Evolutionary conservation across 2,329 filamentous ascomycete genomes (phyloP).

Genomic region (Phoma sp.): DNA sequence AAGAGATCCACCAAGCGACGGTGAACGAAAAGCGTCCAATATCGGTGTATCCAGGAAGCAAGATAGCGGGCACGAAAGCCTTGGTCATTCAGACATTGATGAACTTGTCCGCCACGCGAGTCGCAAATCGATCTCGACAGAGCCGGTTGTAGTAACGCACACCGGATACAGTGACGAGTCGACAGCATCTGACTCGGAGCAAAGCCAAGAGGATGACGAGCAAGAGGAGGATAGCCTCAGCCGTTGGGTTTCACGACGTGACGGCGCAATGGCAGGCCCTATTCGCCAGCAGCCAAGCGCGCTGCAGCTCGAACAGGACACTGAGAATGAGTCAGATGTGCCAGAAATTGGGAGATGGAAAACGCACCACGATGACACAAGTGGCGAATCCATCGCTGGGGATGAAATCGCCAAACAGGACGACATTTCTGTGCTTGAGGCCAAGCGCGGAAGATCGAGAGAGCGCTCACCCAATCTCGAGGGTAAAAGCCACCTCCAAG

Average conservation of each 20-base stretch:
- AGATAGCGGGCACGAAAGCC: constrained; percentile 37
- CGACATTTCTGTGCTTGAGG: constrained; percentile 7
- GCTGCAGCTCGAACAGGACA: constrained; percentile 14
- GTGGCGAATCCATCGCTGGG: constrained; percentile 29
- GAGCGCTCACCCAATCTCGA: constrained; percentile 7
- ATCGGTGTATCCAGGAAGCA: constrained; percentile 17
- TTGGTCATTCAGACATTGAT: constrained; percentile 40
- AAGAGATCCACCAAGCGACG: constrained; percentile 37
- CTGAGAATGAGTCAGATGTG: constrained; percentile 29
- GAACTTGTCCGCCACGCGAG: constrained; percentile 39
- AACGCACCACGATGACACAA: constrained; percentile 31
- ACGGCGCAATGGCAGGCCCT: constrained; percentile 32
- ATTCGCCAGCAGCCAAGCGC: constrained; percentile 19
- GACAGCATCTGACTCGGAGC: constrained; percentile 39
- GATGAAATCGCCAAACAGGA: constrained; percentile 4
- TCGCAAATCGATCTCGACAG: constrained; percentile 20
- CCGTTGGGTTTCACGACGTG: constrained; percentile 44
- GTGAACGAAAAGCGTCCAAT: constrained; percentile 24
- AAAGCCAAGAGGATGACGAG: constrained; percentile 22
- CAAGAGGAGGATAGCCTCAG: constrained; percentile 38
- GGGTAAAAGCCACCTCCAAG: neutral
- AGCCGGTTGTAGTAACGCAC: constrained; percentile 1
- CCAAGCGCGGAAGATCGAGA: constrained; percentile 6
- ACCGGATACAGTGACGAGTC: constrained; percentile 36
- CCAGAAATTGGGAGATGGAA: constrained; percentile 32